Conservation (phyloP, 78 protist species). For the Anaeramoeba flamelloides region DNA sequence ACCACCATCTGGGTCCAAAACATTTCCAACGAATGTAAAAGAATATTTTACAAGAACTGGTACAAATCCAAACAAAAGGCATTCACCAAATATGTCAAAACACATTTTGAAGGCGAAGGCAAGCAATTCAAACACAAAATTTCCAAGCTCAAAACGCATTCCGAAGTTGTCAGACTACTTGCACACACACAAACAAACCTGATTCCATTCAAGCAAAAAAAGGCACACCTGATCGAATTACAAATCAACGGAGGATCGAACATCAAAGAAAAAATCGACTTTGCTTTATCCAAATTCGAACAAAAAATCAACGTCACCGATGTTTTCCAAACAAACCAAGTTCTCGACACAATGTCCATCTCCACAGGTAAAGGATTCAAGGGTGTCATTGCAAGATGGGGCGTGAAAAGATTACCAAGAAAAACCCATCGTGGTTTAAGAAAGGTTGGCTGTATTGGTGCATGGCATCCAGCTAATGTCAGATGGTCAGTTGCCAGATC, state of each 20-base stretch:
- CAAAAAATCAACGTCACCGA: slow-evolving; percentile 64
- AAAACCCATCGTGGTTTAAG: slow-evolving; percentile 99
- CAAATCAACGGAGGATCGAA: slow-evolving; percentile 99
- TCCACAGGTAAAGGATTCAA: slow-evolving; percentile 95
- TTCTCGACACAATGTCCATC: slow-evolving; percentile 86
- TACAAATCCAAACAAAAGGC: slow-evolving; percentile 78
- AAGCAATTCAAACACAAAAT: slow-evolving; percentile 44
- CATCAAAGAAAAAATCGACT: slow-evolving; percentile 82
- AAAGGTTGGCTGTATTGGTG: slow-evolving; percentile 99
- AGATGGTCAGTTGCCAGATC: slow-evolving; percentile 94
- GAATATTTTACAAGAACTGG: slow-evolving; percentile 96
- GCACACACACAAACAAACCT: slow-evolving; percentile 91
- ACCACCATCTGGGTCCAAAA: slow-evolving; percentile 96
- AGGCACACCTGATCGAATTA: slow-evolving; percentile 96
- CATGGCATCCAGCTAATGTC: slow-evolving; percentile 99
- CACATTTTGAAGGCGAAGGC: slow-evolving; percentile 45
- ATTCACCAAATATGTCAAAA: slow-evolving; percentile 78
- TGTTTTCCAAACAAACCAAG: slow-evolving; percentile 80
- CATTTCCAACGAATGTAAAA: slow-evolving; percentile 53
- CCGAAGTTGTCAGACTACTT: slow-evolving; percentile 89
- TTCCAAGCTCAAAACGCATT: slow-evolving; percentile 74
- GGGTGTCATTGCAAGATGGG: slow-evolving; percentile 96
- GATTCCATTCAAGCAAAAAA: slow-evolving; percentile 73
- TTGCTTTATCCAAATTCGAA: slow-evolving; percentile 74
- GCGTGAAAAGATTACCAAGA: slow-evolving; percentile 85